Conservation (phyloP, 495 filamentous ascomycete species). For the Rostrohypoxylon terebratum region DNA sequence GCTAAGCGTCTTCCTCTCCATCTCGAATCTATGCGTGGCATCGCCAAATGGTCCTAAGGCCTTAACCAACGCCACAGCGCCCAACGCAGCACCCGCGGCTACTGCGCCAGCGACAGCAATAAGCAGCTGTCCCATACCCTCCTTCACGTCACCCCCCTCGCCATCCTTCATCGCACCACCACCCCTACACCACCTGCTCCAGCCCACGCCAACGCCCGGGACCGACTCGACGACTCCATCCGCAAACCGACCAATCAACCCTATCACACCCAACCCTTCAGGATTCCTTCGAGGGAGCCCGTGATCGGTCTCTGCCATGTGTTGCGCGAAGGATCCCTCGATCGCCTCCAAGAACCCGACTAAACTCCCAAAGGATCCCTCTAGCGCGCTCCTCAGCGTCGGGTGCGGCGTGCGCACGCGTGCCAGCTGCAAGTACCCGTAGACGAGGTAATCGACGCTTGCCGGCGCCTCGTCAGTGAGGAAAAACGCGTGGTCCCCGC, state of each 20-base stretch:
- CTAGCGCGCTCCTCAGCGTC: slow-evolving; percentile 76
- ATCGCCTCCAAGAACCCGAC: slow-evolving; percentile 65
- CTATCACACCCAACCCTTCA: slow-evolving; percentile 29
- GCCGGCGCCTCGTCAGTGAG: slow-evolving; percentile 62
- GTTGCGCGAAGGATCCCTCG: slow-evolving; percentile 50
- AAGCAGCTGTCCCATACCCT: slow-evolving; percentile 36
- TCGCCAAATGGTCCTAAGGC: slow-evolving; percentile 50
- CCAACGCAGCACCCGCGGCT: slow-evolving; percentile 37
- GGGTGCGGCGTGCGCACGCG: slow-evolving; percentile 74
- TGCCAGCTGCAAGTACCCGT: slow-evolving; percentile 82
- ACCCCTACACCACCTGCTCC: slow-evolving; percentile 46
- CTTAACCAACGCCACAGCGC: slow-evolving; percentile 43
- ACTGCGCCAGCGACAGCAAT: slow-evolving; percentile 36
- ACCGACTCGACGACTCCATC: slow-evolving; percentile 47
- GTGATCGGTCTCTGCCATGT: slow-evolving; percentile 28
- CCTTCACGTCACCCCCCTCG: slow-evolving; percentile 44
- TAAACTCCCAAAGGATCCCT: slow-evolving; percentile 65
- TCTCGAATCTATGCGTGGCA: slow-evolving; percentile 50
- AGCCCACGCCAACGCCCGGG: slow-evolving; percentile 45
- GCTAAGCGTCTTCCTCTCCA: slow-evolving; percentile 35
- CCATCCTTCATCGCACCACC: slow-evolving; percentile 34
- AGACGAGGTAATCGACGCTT: slow-evolving; percentile 80
- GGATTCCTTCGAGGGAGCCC: slow-evolving; percentile 35
- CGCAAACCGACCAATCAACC: slow-evolving; percentile 48
- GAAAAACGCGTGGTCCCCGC: slow-evolving; percentile 64